phyloP scores from a whole-genome alignment of 805 yeast species.

The Ogataea sp. region DNA sequence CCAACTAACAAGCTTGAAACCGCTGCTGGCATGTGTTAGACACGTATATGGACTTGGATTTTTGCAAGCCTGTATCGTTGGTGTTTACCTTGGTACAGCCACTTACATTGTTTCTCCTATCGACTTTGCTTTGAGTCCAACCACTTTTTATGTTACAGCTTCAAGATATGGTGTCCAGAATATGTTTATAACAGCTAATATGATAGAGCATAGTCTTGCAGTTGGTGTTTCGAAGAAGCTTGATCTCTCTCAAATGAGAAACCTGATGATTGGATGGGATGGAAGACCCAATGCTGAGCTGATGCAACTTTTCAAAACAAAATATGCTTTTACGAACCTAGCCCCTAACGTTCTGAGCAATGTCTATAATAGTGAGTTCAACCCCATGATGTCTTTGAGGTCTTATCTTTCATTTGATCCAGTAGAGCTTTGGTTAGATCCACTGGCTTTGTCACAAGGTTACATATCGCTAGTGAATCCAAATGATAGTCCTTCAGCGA shows the following conservation, averaged over 20 bases:
- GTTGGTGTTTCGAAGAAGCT: constrained; percentile 40
- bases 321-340: constrained; percentile 57
- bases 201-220: constrained; percentile 67
- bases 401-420: constrained; percentile 88
- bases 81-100: constrained; percentile 79
- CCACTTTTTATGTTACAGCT: constrained; percentile 57
- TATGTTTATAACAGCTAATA: constrained; percentile 74
- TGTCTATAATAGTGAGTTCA: constrained; percentile 70
- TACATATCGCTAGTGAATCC: constrained; percentile 73
- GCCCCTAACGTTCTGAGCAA: constrained; percentile 64
- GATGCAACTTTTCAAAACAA: constrained; percentile 47
- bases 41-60: constrained; percentile 85
- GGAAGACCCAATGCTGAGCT: constrained; percentile 64
- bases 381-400: constrained; percentile 77
- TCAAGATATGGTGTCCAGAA: constrained; percentile 80
- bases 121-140: constrained; percentile 69
- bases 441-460: constrained; percentile 86
- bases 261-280: constrained; percentile 75
- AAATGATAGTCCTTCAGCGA: constrained; percentile 54
- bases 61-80: constrained; percentile 74
- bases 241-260: constrained; percentile 56
- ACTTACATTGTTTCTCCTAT: constrained; percentile 75
- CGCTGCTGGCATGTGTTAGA: constrained; percentile 80
- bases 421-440: constrained; percentile 78
- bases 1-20: constrained; percentile 61